Evolutionary conservation across 1,284 basidiomycete genomes (phyloP), one percentile per base, ranked within the genome.

Genomic region (Cryptococcus floricola): DNA sequence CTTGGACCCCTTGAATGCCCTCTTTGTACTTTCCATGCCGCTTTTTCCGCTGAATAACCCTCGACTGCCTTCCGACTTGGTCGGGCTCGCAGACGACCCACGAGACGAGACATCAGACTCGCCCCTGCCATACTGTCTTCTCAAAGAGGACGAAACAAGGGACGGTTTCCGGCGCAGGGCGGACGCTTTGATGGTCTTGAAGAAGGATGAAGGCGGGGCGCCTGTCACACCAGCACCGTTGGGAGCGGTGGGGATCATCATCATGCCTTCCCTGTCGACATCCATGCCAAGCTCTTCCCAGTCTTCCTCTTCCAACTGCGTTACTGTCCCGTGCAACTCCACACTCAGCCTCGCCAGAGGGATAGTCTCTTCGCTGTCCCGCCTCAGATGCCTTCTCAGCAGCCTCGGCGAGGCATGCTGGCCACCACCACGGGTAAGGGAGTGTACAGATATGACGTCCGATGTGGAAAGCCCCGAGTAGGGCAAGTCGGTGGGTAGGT

Each of bases 261-360:
- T 58, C 8, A 64, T 63, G 14, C 48, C 52, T 7, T 65, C 66
- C 10, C 10, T 34, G 10, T 46, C 45, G 14, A 23, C 27, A 10
- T 46, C 25, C 16, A 27, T 13, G 19, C 9, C 45, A 5, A 70
- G 54, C 49, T 65, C 57, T 52, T 69, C 70, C 70, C 70, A 73
- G 9, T 67, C 69, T 47, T 75, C 73, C 39, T 74, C 73, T n/a
- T 68, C 68, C 10, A 68, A 53, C 27, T 60, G 58, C 6, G 68
- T 66, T 41, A 72, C 65, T 6, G 62, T 64, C 5, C 73, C 73
- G 50, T 69, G 58, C 38, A 75, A 50, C 43, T 75, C 72, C 39
- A 75, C 68, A 6, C 68, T 70, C 5, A 71, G 49, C 0, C 72
- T 58, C 2, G 66, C 61, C 18, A 65, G 56, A 6, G 64, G 58